Percentiles rank a stretch among this genome's conserved stretches.
phyloP scores from a whole-genome alignment of 768 basidiomycete genomes.

The Hysterangium stoloniferum region DNA sequence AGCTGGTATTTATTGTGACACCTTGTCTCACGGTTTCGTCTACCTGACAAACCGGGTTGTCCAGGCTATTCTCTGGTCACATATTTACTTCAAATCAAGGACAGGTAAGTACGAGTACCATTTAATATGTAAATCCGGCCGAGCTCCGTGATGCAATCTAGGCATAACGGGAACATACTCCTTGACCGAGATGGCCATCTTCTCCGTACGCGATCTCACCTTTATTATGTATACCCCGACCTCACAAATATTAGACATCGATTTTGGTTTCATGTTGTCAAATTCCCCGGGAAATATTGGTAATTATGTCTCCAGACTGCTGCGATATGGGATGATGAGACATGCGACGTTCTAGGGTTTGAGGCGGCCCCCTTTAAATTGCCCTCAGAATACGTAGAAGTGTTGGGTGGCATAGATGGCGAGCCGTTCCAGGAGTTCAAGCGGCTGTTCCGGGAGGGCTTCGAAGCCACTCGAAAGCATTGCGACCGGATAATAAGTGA shows the following conservation, averaged over 20 bases:
- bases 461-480: slow-evolving; percentile 90
- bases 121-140: not conserved
- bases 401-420: slow-evolving; percentile 79
- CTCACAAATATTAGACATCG: slow-evolving; percentile 64
- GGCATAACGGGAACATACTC: slow-evolving; percentile 95
- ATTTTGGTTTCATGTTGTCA: slow-evolving; percentile 96
- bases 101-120: slow-evolving; percentile 37
- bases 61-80: slow-evolving; percentile 90
- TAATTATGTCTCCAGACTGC: not conserved
- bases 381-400: slow-evolving; percentile 90
- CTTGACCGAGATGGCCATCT: slow-evolving; percentile 92
- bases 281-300: slow-evolving; percentile 97
- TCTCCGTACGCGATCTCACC: slow-evolving; percentile 34
- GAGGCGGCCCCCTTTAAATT: slow-evolving; percentile 99
- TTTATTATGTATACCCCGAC: too few relatives aligned
- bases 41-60: slow-evolving; percentile 6
- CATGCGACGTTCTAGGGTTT: slow-evolving; percentile 36
- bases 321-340: too few relatives aligned
- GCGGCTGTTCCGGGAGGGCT: slow-evolving; percentile 83
- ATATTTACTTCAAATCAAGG: slow-evolving; percentile 96
- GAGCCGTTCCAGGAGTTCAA: slow-evolving; percentile 79
- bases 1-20: slow-evolving; percentile 42
- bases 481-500: slow-evolving; percentile 92
- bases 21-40: slow-evolving; percentile 2
- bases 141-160: not conserved